Conservation (phyloP, 2,329 filamentous ascomycete genomes). For the Gyromitra esculenta region DNA sequence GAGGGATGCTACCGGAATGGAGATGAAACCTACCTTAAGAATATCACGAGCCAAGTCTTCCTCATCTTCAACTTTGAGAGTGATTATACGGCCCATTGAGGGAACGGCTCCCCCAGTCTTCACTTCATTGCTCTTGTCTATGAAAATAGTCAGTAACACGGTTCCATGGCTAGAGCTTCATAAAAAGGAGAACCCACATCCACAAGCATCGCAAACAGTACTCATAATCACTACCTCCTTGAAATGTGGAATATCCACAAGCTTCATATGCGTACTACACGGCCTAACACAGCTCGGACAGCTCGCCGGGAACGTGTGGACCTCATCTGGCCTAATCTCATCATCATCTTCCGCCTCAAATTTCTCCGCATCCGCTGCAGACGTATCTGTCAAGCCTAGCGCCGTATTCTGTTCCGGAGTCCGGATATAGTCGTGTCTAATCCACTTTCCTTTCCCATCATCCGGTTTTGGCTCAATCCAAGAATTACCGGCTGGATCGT, state of each 20-base stretch:
- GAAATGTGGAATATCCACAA: constrained; percentile 97
- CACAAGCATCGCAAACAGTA: constrained; percentile 89
- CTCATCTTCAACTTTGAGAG: constrained; percentile 72
- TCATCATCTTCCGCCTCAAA: constrained; percentile 56
- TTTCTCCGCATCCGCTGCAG: constrained; percentile 57
- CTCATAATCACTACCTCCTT: constrained; percentile 97
- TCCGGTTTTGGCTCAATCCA: constrained; percentile 90
- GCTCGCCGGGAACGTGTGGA: constrained; percentile 89
- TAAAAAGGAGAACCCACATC: constrained; percentile 64
- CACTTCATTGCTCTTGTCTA: constrained; percentile 88
- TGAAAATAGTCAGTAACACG: not conserved
- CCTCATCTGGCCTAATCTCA: constrained; percentile 82
- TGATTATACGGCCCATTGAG: constrained; percentile 83
- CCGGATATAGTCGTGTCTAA: constrained; percentile 82
- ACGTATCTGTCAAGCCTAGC: constrained; percentile 73
- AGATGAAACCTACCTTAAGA: constrained; percentile 69
- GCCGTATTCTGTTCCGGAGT: constrained; percentile 86
- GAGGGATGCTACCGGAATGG: not conserved
- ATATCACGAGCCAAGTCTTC: constrained; percentile 90
- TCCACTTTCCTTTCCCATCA: constrained; percentile 85
- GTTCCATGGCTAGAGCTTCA: constrained; percentile 26
- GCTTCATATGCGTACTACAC: constrained; percentile 96
- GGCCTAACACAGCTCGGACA: constrained; percentile 89
- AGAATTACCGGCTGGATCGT: constrained; percentile 94
- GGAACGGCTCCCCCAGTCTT: constrained; percentile 96